Evolutionary conservation across 768 basidiomycete genomes (phyloP).

Genomic region (Crucibulum laeve): DNA sequence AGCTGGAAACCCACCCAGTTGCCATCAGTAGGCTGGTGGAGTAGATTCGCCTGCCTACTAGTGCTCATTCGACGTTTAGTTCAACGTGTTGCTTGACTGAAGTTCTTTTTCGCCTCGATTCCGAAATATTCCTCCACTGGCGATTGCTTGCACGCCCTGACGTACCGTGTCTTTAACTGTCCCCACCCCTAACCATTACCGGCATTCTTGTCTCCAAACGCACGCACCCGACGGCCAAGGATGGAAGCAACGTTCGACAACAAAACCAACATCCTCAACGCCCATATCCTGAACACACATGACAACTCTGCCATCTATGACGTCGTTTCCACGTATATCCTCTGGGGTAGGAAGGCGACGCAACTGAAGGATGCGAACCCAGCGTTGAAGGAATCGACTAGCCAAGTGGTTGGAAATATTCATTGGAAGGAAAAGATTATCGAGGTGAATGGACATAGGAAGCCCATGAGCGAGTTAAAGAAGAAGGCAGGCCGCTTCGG

Average conservation of each 20-base stretch:
- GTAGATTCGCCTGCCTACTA: too few relatives aligned
- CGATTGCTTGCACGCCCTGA: too few relatives aligned
- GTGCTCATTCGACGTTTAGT: too few relatives aligned
- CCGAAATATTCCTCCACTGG: too few relatives aligned
- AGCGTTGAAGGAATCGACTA: constrained; percentile 20
- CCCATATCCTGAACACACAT: constrained; percentile 34
- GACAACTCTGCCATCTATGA: constrained; percentile 42
- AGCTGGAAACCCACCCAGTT: too few relatives aligned
- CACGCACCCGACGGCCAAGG: not conserved
- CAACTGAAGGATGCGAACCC: constrained; percentile 46
- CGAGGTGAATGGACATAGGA: constrained; percentile 38
- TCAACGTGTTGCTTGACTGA: too few relatives aligned
- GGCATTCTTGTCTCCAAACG: not conserved
- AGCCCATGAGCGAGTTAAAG: constrained; percentile 34
- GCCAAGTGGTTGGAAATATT: constrained; percentile 38
- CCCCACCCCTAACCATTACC: not conserved
- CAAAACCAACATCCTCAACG: constrained; percentile 42
- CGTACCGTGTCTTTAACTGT: not conserved
- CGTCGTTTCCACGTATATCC: constrained; percentile 36
- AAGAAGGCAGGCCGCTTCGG: constrained; percentile 31
- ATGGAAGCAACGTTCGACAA: constrained; percentile 55
- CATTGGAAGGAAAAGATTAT: constrained; percentile 47
- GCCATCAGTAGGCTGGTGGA: too few relatives aligned
- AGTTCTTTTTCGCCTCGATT: too few relatives aligned
- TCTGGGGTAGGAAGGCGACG: constrained; percentile 39